Conservation (phyloP, 2,329 filamentous ascomycete genomes). For the Corniculantispora saksenae region DNA sequence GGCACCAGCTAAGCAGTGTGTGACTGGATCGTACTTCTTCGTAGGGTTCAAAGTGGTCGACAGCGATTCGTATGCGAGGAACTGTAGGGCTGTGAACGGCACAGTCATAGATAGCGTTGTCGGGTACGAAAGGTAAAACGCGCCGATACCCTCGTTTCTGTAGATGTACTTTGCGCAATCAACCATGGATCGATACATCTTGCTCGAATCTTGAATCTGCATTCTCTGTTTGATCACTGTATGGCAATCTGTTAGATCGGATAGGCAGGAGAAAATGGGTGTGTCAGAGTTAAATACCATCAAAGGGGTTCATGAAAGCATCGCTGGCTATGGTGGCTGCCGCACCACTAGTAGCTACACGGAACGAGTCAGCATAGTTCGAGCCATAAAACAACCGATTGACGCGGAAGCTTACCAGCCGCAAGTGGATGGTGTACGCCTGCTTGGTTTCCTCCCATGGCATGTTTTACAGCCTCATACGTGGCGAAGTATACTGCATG, state of each 20-base stretch:
- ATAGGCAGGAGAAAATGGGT: neutral
- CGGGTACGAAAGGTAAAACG: constrained; percentile 98
- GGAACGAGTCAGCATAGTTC: constrained; percentile 3
- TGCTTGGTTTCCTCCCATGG: constrained; percentile 87
- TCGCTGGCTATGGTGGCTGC: constrained; percentile 96
- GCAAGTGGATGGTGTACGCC: constrained; percentile 90
- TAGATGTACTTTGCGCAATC: constrained; percentile 91
- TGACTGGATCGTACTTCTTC: constrained; percentile 86
- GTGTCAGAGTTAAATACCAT: constrained; percentile 63
- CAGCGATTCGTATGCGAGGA: constrained; percentile 95
- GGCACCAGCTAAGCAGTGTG: constrained; percentile 89
- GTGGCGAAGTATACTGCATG: constrained; percentile 98
- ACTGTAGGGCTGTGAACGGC: constrained; percentile 94
- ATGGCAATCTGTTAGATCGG: neutral
- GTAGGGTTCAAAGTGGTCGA: constrained; percentile 89
- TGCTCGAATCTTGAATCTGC: constrained; percentile 93
- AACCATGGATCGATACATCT: constrained; percentile 78
- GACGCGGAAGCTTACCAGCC: constrained; percentile 62
- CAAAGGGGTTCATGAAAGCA: constrained; percentile 98
- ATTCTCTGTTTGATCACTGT: constrained; percentile 98
- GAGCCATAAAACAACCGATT: neutral
- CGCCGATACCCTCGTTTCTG: constrained; percentile 79
- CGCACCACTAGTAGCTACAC: constrained; percentile 82
- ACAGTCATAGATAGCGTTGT: constrained; percentile 98
- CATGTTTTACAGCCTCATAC: constrained; percentile 94